Conservation (phyloP, 176 grass and related monocot species). For the Carex cristatella region DNA sequence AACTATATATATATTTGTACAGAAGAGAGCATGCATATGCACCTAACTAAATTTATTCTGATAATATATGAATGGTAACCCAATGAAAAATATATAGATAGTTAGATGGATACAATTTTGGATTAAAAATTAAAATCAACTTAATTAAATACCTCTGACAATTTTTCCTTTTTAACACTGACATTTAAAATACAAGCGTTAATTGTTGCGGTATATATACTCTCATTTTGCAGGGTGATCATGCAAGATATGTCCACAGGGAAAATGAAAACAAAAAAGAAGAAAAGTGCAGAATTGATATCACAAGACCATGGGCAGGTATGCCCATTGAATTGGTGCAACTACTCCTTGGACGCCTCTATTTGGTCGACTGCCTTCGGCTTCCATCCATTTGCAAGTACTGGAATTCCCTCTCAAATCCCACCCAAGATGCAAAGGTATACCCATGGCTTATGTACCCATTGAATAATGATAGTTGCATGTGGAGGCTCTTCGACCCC, state of each 20-base stretch:
- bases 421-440: constrained; percentile 1
- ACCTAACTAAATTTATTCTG: too few species aligned
- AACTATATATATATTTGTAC: too few species aligned
- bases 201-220: too few species aligned
- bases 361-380: neutral
- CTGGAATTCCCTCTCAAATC: constrained; percentile 15
- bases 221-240: neutral
- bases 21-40: too few species aligned
- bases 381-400: constrained; percentile 24
- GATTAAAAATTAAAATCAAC: too few species aligned
- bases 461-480: neutral
- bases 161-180: too few species aligned
- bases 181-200: too few species aligned
- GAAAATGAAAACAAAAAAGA: neutral
- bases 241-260: neutral
- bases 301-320: neutral
- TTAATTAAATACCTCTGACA: too few species aligned
- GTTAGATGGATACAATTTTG: too few species aligned
- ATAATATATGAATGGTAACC: too few species aligned
- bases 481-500: constrained; percentile 23
- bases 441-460: constrained; percentile 26
- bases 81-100: too few species aligned
- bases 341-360: neutral
- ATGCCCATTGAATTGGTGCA: constrained; percentile 1
- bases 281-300: neutral